phyloP scores from a whole-genome alignment of 495 filamentous ascomycete genomes.

The Recurvomyces mirabilis region DNA sequence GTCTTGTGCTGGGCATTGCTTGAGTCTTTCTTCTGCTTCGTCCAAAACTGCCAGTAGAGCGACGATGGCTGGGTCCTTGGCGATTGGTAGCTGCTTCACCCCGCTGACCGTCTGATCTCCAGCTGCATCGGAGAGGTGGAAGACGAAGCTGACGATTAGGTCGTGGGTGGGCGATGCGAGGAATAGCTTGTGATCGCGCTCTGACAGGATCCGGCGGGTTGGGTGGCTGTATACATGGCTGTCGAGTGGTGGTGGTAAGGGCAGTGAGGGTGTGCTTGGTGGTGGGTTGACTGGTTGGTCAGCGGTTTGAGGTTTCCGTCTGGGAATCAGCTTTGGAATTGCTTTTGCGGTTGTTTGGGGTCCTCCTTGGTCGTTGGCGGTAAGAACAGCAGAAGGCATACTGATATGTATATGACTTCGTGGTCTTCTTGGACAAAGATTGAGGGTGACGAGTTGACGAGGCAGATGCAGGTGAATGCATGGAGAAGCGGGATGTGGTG shows the following conservation, averaged over 20 bases:
- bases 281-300: constrained; percentile 23
- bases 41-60: constrained; percentile 62
- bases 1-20: constrained; percentile 64
- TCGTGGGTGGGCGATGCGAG: constrained; percentile 64
- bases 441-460: too few relatives aligned
- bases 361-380: too few relatives aligned
- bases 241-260: constrained; percentile 55
- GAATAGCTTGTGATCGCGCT: constrained; percentile 70
- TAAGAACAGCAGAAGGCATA: too few relatives aligned
- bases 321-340: constrained; percentile 26
- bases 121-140: constrained; percentile 72
- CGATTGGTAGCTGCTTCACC: constrained; percentile 35
- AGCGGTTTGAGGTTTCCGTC: constrained; percentile 18
- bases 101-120: constrained; percentile 62
- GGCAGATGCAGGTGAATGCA: too few relatives aligned
- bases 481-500: too few relatives aligned
- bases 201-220: constrained; percentile 65
- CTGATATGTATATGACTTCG: too few relatives aligned
- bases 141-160: constrained; percentile 73
- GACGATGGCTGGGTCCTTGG: constrained; percentile 44
- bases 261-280: constrained; percentile 60
- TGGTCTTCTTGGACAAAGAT: too few relatives aligned
- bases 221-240: constrained; percentile 54
- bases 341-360: too few relatives aligned
- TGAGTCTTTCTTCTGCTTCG: constrained; percentile 49